Evolutionary conservation across 1,284 basidiomycete species (phyloP).

Genomic region (Meira nashicola): DNA sequence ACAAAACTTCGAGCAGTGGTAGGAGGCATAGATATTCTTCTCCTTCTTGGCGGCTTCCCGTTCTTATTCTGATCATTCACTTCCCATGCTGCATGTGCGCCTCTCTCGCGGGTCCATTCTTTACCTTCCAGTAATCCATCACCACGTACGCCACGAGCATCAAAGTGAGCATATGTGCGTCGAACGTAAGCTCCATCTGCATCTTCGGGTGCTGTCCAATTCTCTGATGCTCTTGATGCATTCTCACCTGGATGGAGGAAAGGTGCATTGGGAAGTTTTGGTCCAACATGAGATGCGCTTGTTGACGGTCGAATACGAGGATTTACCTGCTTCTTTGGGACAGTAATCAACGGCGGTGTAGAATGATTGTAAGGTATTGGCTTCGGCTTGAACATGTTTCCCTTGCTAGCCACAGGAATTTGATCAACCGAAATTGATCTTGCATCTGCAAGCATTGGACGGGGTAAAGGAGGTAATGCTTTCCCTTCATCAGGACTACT

Average conservation of each 20-base stretch:
- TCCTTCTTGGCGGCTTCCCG: no score
- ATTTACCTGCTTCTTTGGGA: no score
- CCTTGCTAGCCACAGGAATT: no score
- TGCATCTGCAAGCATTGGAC: no score
- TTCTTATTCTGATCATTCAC: not conserved
- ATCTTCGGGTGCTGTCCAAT: slow-evolving; percentile 22
- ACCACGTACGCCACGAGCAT: slow-evolving; percentile 29
- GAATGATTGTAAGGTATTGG: no score
- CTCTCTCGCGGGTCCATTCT: slow-evolving; percentile 42
- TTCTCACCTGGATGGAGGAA: not conserved
- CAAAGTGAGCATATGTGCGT: slow-evolving; percentile 44
- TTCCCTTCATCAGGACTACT: no score
- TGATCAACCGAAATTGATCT: no score
- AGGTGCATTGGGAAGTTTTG: not conserved
- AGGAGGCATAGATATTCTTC: no score
- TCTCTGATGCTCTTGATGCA: slow-evolving; percentile 17
- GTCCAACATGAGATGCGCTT: not conserved
- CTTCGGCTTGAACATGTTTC: no score
- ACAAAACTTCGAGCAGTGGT: no score
- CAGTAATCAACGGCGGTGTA: no score
- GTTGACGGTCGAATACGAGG: not conserved
- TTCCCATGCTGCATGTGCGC: slow-evolving; percentile 1
- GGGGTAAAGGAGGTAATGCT: no score
- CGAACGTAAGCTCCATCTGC: slow-evolving; percentile 42
- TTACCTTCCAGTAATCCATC: slow-evolving; percentile 45